Conservation (phyloP, 2,329 filamentous ascomycete genomes). For the Arachnomyces sp. region DNA sequence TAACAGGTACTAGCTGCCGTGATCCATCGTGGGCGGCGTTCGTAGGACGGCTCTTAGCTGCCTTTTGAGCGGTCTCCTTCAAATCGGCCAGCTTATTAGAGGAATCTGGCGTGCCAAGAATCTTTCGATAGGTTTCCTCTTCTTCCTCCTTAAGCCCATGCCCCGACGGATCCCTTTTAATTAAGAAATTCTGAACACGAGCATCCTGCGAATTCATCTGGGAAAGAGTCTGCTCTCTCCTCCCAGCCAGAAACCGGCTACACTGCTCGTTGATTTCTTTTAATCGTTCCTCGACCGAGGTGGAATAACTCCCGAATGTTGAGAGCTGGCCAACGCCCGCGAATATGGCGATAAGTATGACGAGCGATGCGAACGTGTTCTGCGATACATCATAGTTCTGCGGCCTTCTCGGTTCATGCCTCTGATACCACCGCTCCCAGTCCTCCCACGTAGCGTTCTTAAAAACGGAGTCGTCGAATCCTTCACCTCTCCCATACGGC, state of each 20-base stretch:
- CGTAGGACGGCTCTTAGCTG: not conserved
- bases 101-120: constrained; percentile 19
- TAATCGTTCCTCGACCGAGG: constrained; percentile 56
- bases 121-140: constrained; percentile 30
- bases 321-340: constrained; percentile 66
- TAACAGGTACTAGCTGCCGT: no score
- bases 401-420: constrained; percentile 35
- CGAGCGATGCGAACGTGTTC: constrained; percentile 63
- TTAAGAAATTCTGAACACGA: constrained; percentile 69
- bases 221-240: constrained; percentile 44
- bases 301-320: constrained; percentile 55
- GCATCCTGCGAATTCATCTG: constrained; percentile 45
- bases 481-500: constrained; percentile 26
- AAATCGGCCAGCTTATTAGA: not conserved
- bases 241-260: constrained; percentile 47
- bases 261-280: constrained; percentile 59
- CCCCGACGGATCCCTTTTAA: constrained; percentile 56
- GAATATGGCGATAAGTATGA: constrained; percentile 60
- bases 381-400: constrained; percentile 60
- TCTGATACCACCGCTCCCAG: constrained; percentile 74
- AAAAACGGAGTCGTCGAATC: constrained; percentile 42
- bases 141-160: constrained; percentile 38
- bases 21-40: not conserved
- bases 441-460: constrained; percentile 95
- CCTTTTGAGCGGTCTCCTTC: not conserved